Conservation (phyloP, 1,284 basidiomycete species). For the Cryptococcus neoformans region DNA sequence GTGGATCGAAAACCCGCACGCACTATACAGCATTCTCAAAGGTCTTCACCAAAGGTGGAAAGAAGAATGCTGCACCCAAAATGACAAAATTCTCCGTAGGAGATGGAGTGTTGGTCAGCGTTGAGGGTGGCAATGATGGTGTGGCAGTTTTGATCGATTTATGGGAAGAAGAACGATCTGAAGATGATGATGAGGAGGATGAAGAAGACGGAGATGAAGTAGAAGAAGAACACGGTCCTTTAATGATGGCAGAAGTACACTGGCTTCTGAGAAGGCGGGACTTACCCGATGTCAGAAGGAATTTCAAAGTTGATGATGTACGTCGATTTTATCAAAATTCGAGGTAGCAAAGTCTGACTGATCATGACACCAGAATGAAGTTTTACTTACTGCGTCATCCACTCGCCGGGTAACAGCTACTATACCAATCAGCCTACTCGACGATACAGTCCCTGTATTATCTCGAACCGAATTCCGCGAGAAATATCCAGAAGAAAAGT, state of each 20-base stretch:
- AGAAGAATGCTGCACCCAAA: slow-evolving; percentile 22
- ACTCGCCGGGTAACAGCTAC: too few relatives aligned
- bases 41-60: neutral
- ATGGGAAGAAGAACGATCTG: slow-evolving; percentile 27
- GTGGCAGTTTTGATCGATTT: slow-evolving; percentile 41
- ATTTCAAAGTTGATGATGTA: slow-evolving; percentile 43
- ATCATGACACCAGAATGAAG: too few relatives aligned
- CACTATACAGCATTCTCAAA: neutral
- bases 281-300: slow-evolving; percentile 46
- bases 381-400: too few relatives aligned
- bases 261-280: slow-evolving; percentile 47
- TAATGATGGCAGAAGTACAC: slow-evolving; percentile 46
- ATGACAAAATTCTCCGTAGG: slow-evolving; percentile 39
- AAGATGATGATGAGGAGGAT: slow-evolving; percentile 10
- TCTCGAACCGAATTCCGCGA: slow-evolving; percentile 30
- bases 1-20: slow-evolving; percentile 21
- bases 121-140: slow-evolving; percentile 43
- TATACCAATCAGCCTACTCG: too few relatives aligned
- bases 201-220: slow-evolving; percentile 5
- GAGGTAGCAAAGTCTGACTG: neutral
- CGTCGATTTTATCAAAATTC: slow-evolving; percentile 12
- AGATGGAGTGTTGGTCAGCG: slow-evolving; percentile 42
- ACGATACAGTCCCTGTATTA: slow-evolving; percentile 32
- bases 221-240: slow-evolving; percentile 18
- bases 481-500: slow-evolving; percentile 23